Evolutionary conservation across 148 eudicot genomes (phyloP).

Genomic region (Talinum fruticosum): DNA sequence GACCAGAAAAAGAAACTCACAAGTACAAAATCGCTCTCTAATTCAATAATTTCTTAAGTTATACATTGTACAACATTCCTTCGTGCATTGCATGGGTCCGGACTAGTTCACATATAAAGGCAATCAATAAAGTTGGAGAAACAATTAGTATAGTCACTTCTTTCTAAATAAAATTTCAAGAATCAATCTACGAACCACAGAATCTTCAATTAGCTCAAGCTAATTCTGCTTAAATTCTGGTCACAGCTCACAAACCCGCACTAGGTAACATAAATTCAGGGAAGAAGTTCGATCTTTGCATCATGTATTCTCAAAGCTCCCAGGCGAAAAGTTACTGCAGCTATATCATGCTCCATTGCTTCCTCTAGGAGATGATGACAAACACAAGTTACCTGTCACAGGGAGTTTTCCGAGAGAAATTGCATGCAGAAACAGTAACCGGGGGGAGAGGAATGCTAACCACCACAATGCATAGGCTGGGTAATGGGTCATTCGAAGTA

Average conservation of each 20-base stretch:
- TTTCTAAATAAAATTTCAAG: not conserved
- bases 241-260: no score
- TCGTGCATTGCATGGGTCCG: no score
- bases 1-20: no score
- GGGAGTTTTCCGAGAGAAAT: not conserved
- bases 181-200: not conserved
- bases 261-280: no score
- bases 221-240: not conserved
- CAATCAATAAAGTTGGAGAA: not conserved
- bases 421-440: not conserved
- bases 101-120: no score
- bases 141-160: not conserved
- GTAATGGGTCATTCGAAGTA: not conserved
- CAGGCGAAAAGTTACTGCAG: not conserved
- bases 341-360: not conserved
- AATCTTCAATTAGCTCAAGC: not conserved
- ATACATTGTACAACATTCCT: no score
- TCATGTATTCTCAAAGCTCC: not conserved
- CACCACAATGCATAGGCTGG: not conserved
- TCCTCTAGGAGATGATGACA: not conserved
- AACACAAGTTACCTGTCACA: not conserved
- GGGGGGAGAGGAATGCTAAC: not conserved
- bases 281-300: not conserved
- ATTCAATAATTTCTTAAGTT: no score
- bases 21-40: no score